These are phyloP conservation scores for Helichrysum umbraculigerum DNA, from an alignment of 129 eudicot species.

Conservation along the genomic window DNA sequence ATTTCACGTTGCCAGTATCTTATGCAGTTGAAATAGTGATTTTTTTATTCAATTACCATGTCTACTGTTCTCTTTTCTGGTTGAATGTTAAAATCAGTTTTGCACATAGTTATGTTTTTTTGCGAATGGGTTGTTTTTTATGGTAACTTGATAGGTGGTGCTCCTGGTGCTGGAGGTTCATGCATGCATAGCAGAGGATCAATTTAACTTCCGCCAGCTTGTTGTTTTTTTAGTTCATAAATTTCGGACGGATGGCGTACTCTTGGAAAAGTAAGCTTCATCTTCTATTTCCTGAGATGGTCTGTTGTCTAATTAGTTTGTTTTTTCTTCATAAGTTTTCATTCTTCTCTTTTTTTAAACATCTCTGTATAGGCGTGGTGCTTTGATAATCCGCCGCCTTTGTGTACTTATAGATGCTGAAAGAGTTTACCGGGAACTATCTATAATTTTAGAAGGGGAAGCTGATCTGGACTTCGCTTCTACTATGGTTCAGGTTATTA, in stretches of 20 bases:
- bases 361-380: conserved; percentile 66
- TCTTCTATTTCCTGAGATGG: neutral
- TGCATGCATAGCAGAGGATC: conserved; percentile 92
- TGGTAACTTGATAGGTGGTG: conserved; percentile 62
- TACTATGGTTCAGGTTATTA: conserved; percentile 82
- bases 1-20: neutral
- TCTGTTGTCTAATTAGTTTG: neutral
- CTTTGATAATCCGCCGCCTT: conserved; percentile 85
- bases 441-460: conserved; percentile 80
- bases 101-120: neutral
- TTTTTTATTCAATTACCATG: neutral
- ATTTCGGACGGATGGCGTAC: conserved; percentile 61
- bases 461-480: conserved; percentile 90
- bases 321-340: neutral
- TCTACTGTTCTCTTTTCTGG: neutral
- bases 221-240: conserved; percentile 68
- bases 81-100: neutral
- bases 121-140: conserved; percentile 15
- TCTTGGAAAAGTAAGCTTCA: conserved; percentile 74
- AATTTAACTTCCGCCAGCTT: conserved; percentile 77
- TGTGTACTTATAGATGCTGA: conserved; percentile 95
- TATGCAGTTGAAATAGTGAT: neutral
- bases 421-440: conserved; percentile 85
- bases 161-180: conserved; percentile 93
- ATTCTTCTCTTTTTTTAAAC: conserved; percentile 10